Conservation (phyloP, 306 rosid genomes). For the Fragaria vesca region DNA sequence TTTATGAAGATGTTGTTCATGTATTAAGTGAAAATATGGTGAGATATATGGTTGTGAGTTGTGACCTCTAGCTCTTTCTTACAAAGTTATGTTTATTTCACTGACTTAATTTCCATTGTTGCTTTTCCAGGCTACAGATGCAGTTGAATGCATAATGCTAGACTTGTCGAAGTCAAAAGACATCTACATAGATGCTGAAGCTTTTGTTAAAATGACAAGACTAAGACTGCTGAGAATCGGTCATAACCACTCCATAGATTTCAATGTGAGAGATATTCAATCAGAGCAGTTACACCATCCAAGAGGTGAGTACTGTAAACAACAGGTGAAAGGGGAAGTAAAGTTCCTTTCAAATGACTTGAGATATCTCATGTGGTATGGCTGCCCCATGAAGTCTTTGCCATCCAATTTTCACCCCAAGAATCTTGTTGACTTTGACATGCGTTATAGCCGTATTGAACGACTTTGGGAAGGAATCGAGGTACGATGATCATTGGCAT, state of each 20-base stretch:
- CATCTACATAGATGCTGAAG: constrained; percentile 3
- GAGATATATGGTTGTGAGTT: background rate
- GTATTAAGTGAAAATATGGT: constrained; percentile 12
- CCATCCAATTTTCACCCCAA: background rate
- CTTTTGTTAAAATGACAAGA: constrained; percentile 23
- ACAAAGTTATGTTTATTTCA: background rate
- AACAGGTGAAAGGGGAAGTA: background rate
- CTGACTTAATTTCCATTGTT: background rate
- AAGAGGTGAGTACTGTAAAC: background rate
- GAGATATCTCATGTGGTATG: constrained; percentile 20
- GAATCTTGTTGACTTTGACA: constrained; percentile 22
- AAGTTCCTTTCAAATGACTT: constrained; percentile 8
- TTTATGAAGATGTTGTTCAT: background rate
- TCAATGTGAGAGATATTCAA: background rate
- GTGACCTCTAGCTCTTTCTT: background rate
- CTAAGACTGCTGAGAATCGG: constrained; percentile 21
- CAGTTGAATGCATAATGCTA: constrained; percentile 15
- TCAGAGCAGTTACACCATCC: background rate
- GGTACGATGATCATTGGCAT: background rate
- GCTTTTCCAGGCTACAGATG: constrained; percentile 16
- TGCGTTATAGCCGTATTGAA: constrained; percentile 4
- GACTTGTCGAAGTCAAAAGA: background rate
- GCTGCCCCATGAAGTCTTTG: constrained; percentile 16
- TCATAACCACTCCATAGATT: background rate
- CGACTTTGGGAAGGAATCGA: constrained; percentile 4